Conservation (phyloP, 306 rosid genomes). For the Oemleria cerasiformis region DNA sequence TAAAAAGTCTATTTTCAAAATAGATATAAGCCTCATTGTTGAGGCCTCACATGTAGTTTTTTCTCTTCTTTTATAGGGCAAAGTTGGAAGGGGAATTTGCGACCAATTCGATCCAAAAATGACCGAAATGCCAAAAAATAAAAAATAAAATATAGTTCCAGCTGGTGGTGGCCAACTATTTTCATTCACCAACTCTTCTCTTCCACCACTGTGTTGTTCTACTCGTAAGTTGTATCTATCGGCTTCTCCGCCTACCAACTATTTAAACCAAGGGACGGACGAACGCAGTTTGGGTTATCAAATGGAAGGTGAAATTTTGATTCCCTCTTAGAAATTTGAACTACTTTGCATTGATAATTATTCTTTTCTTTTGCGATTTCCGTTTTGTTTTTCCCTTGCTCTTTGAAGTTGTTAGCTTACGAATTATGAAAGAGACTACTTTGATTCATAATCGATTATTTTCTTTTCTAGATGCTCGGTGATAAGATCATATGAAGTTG, state of each 20-base stretch:
- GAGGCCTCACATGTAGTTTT: too few relatives aligned
- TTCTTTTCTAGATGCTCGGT: neutral
- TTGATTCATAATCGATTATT: neutral
- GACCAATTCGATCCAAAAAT: too few relatives aligned
- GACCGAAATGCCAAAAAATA: neutral
- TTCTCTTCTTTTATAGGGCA: too few relatives aligned
- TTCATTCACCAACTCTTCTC: neutral
- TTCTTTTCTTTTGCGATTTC: neutral
- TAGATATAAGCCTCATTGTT: too few relatives aligned
- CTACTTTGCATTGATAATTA: too few relatives aligned
- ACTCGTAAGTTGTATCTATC: neutral
- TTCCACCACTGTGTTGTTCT: neutral
- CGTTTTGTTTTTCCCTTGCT: neutral
- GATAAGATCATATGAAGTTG: neutral
- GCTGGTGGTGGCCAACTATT: neutral
- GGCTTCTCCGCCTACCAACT: slow-evolving; percentile 8
- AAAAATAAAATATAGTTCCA: neutral
- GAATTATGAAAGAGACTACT: neutral
- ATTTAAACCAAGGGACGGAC: neutral
- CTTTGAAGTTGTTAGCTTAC: too few relatives aligned
- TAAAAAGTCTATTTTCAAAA: too few relatives aligned
- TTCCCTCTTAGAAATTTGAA: neutral
- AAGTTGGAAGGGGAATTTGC: too few relatives aligned
- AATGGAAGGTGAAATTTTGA: slow-evolving; percentile 22
- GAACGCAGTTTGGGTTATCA: neutral